Evolutionary conservation across 2,329 filamentous ascomycete genomes (phyloP), one percentile per base, ranked within the genome.

Genomic region (Pseudogymnoascus sp.): DNA sequence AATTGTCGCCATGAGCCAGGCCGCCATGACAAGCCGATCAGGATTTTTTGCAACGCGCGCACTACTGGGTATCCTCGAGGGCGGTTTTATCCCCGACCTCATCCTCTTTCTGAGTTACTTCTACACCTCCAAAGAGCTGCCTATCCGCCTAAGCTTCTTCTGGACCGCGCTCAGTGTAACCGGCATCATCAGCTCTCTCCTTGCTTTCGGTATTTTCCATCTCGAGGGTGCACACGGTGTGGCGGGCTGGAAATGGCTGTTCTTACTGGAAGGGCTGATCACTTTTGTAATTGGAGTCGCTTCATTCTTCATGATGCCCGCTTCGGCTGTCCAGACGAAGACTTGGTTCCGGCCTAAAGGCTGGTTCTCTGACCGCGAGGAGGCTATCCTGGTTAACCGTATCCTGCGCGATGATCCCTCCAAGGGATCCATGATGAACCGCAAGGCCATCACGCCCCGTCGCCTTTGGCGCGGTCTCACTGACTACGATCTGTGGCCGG

Each of bases 41-140:
- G 76, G 75, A 0, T 79, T 79, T 64, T 78, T 72, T 60, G 74
- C 75, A 11, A 75, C 73, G 16, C 77, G 83, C 1, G 77, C 82
- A 4, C 69, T 85, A 14, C 78, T 85, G 13, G 82, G 82, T 0
- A 70, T 81, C 1, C 81, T 78, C 57, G 81, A 83, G 72, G 83
- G 83, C 21, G 84, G 84, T 0, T 88, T 88, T 67, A 87, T 88
- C 61, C 84, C 85, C 0, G 84, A 86, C 65, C 84, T 84, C 21
- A 82, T 89, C 13, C 77, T 89, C 0, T 92, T 88, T 74, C 78
- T 91, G 4, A 87, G 84, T 3, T 92, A 92, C 74, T 93, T 88
- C 75, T 93, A 92, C 76, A 92, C 85, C 54, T 84, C 84, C 0
- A 80, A 80, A 62, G 90, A 92, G 72, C 78, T 93, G 0, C 87